phyloP scores from a whole-genome alignment of 2,329 filamentous ascomycete genomes.

The Fusarium verrucosum region DNA sequence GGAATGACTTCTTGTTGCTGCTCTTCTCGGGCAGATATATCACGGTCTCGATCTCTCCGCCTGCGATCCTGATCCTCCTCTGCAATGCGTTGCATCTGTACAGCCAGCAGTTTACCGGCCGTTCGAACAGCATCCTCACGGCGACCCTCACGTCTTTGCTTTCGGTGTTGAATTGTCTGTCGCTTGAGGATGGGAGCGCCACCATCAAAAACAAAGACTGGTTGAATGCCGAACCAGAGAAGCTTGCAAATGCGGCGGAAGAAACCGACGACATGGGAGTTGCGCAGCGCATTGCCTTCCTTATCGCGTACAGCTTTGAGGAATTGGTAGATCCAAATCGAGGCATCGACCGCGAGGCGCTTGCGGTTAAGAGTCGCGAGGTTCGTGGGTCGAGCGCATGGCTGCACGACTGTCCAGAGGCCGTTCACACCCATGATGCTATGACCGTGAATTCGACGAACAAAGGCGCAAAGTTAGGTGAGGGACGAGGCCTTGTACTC shows the following conservation, averaged over 20 bases:
- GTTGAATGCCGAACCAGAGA: slow-evolving; percentile 93
- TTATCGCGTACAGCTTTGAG: slow-evolving; percentile 98
- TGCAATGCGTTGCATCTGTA: slow-evolving; percentile 91
- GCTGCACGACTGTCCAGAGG: slow-evolving; percentile 95
- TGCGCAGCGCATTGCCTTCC: slow-evolving; percentile 94
- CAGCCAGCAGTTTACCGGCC: slow-evolving; percentile 87
- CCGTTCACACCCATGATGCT: slow-evolving; percentile 91
- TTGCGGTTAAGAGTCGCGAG: slow-evolving; percentile 96
- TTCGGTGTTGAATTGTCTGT: slow-evolving; percentile 84
- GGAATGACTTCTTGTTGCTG: slow-evolving; percentile 74
- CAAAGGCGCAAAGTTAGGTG: slow-evolving; percentile 1
- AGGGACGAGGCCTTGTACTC: slow-evolving; percentile 16
- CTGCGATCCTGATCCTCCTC: slow-evolving; percentile 83
- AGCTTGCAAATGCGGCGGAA: slow-evolving; percentile 98
- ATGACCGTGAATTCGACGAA: slow-evolving; percentile 18
- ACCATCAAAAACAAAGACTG: slow-evolving; percentile 98
- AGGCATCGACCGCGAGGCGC: slow-evolving; percentile 95
- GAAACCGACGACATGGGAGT: slow-evolving; percentile 96
- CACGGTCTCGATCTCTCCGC: slow-evolving; percentile 57
- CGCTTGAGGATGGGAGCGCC: slow-evolving; percentile 91
- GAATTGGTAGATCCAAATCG: slow-evolving; percentile 99
- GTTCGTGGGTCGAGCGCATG: slow-evolving; percentile 94
- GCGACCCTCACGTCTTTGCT: slow-evolving; percentile 83
- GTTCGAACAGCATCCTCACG: slow-evolving; percentile 93
- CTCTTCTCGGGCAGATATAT: slow-evolving; percentile 51